phyloP scores from a whole-genome alignment of 331 rosid genomes.

The Malus hybrid region DNA sequence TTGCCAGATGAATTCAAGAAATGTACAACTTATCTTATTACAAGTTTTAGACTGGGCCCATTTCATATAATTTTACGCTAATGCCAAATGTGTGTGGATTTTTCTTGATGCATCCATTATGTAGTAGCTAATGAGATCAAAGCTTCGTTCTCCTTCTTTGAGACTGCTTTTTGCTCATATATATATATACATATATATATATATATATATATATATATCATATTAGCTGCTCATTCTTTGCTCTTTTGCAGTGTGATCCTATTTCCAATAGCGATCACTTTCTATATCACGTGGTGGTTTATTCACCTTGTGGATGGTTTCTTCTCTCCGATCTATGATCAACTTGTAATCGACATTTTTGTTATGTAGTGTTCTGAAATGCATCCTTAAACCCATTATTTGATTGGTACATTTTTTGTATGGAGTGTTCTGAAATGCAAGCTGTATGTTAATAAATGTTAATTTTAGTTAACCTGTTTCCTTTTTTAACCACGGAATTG shows the following conservation, averaged over 20 bases:
- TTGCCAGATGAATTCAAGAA: neutral
- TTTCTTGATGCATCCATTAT: neutral
- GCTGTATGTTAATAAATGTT: neutral
- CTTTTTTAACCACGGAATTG: too few species aligned
- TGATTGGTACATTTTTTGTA: neutral
- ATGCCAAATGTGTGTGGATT: neutral
- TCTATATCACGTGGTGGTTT: too few species aligned
- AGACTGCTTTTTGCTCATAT: neutral
- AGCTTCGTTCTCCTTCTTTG: neutral
- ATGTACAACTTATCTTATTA: neutral
- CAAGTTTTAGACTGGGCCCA: neutral
- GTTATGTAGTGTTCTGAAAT: conserved; percentile 42
- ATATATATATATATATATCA: conserved; percentile 38
- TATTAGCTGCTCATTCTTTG: conserved; percentile 16
- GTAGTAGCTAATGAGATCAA: neutral
- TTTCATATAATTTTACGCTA: neutral
- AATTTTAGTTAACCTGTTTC: too few species aligned
- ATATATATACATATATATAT: conserved; percentile 43
- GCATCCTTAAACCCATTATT: neutral
- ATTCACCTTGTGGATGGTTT: too few species aligned
- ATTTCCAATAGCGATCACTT: too few species aligned
- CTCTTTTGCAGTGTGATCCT: conserved; percentile 2
- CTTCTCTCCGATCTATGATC: conserved; percentile 80
- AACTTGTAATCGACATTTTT: conserved; percentile 86
- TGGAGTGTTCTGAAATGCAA: too few species aligned